phyloP scores from a whole-genome alignment of 768 basidiomycete genomes.

The Phaeotremella skinneri region DNA sequence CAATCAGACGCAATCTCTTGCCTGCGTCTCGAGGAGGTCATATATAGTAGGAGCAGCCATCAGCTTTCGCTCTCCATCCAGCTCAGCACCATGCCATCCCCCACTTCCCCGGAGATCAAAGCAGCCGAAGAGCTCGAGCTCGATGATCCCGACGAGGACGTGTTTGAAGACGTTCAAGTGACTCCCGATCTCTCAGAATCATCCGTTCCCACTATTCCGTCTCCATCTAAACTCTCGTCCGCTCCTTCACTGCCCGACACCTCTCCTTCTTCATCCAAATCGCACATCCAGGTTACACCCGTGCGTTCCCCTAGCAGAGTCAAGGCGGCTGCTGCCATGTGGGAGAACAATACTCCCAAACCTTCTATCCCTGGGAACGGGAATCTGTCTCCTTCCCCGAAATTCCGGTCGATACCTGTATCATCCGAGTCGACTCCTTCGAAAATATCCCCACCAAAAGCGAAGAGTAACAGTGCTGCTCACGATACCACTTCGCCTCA shows the following conservation, averaged over 20 bases:
- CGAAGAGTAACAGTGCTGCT: too few relatives aligned
- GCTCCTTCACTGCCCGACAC: constrained; percentile 1
- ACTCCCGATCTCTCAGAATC: neutral
- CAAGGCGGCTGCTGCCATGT: constrained; percentile 38
- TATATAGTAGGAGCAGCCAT: too few relatives aligned
- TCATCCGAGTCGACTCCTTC: constrained; percentile 1
- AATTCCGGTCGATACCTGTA: constrained; percentile 16
- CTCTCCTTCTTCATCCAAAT: neutral
- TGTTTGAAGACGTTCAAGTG: constrained; percentile 7
- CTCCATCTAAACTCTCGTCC: neutral
- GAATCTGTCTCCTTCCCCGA: neutral
- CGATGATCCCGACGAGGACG: constrained; percentile 14
- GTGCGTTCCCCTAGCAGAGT: constrained; percentile 19
- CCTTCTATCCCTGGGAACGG: constrained; percentile 3
- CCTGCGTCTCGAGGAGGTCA: too few relatives aligned
- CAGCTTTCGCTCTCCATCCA: neutral
- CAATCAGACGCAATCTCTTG: neutral
- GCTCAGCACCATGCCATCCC: constrained; percentile 9
- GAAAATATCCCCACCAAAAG: constrained; percentile 5
- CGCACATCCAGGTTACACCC: too few relatives aligned
- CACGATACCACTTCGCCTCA: neutral
- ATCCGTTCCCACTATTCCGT: neutral
- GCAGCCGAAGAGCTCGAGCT: constrained; percentile 35
- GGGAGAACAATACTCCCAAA: constrained; percentile 18
- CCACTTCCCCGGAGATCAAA: constrained; percentile 17